Base-by-base conservation (phyloP, 352 stramenopile species). In the Peronosclerospora sorghi region DNA sequence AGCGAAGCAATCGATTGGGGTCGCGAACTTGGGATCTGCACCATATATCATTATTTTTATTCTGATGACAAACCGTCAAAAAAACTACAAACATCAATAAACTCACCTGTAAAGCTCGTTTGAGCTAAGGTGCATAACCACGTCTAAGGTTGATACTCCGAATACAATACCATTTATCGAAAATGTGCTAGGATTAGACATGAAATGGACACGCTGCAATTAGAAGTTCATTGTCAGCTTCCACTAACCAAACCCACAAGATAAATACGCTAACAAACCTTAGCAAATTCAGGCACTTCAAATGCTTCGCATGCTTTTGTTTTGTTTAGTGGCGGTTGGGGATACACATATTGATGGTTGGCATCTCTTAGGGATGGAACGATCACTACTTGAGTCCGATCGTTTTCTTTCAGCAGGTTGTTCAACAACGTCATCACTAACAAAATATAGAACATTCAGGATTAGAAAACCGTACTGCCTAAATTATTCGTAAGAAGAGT, bases 181-280 rank as follows among this genome's bases (percentile, higher is more conserved):
- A 37, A 99, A 91, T 15, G 89, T 96, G 48, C 79, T 95, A 6
- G 95, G 95, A 56, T 98, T 98, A 1, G 94, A 81, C 54, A 97
- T 83, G 52, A 95, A 91, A 55, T 97, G 86, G 5, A 98, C 77
- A 15, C 94, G 78, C 64, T 87, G 46, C n/a, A 58, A 17, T 35
- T 1, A 44, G 2, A 8, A 35, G 41, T 21, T 28, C 4, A 20
- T 10, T 9, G 35, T 58, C 36, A 52, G 9, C 30, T 44, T 47
- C 26, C 24, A 41, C 8, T 45, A 40, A 5, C 4, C 7, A 41
- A 1, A 27, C 26, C 13, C 13, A 4, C 12, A n/a, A 15, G 41
- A 43, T 12, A 24, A 38, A 18, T 8, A 29, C 19, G n/a, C 10
- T 12, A n/a, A 38, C 57, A 37, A 38, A 81, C 69, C 63, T 85